Evolutionary conservation across 1,139 yeast genomes (phyloP).

Genomic region (Yarrowia galli): DNA sequence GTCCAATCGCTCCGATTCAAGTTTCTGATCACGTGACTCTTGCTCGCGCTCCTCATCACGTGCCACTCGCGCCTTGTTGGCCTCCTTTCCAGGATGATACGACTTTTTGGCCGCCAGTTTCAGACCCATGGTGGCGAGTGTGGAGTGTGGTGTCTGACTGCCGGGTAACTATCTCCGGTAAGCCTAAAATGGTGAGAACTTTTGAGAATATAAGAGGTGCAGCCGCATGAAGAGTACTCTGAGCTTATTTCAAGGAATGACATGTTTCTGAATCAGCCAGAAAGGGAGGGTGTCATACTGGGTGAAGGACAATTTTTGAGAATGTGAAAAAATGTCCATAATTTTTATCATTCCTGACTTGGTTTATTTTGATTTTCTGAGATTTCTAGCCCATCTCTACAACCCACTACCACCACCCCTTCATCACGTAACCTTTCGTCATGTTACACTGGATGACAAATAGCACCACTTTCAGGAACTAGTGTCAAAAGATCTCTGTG

Average conservation of each 20-base stretch:
- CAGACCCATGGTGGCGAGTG: conserved; percentile 12
- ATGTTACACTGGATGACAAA: neutral
- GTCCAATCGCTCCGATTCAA: neutral
- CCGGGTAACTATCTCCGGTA: conserved; percentile 18
- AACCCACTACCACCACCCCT: neutral
- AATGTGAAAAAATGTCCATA: neutral
- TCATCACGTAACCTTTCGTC: neutral
- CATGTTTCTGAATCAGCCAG: neutral
- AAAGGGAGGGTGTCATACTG: neutral
- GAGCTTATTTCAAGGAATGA: neutral
- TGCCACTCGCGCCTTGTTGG: conserved; percentile 19
- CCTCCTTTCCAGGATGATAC: conserved; percentile 29
- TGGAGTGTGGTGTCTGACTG: neutral
- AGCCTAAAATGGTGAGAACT: neutral
- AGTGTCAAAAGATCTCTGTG: neutral
- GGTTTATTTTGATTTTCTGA: no score
- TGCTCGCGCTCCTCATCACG: conserved; percentile 13
- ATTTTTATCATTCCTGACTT: no score
- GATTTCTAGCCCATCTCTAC: neutral
- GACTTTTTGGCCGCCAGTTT: conserved; percentile 27
- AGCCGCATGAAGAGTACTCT: neutral
- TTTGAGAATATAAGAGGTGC: neutral
- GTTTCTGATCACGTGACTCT: neutral
- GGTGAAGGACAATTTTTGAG: neutral
- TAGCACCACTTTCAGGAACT: neutral